Evolutionary conservation across 208 protist species (phyloP).

Genomic region (Acanthamoeba triangularis): DNA sequence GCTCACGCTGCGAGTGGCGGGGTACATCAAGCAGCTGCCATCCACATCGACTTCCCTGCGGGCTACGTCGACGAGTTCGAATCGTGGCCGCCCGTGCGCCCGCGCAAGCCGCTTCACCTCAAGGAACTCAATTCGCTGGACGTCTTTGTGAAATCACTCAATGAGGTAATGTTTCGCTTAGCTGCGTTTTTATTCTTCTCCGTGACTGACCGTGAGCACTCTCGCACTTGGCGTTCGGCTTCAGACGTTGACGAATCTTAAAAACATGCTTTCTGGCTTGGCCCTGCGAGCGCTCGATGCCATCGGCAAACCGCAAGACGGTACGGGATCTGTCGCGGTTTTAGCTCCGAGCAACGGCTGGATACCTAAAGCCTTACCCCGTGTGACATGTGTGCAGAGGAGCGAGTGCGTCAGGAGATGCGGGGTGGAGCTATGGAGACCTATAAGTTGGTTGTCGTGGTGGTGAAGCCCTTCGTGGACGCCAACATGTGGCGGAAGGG

Average conservation of each 20-base stretch:
- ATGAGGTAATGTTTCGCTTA: neutral
- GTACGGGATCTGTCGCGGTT: neutral
- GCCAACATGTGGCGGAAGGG: constrained; percentile 35
- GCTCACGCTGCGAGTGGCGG: neutral
- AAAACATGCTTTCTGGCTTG: constrained; percentile 17
- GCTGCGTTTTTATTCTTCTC: neutral
- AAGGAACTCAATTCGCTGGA: constrained; percentile 19
- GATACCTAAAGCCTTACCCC: neutral
- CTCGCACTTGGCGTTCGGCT: neutral
- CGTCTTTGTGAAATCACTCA: neutral
- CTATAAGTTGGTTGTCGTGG: neutral
- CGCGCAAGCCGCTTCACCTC: neutral
- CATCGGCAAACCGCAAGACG: neutral
- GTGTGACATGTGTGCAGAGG: neutral
- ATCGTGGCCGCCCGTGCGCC: neutral
- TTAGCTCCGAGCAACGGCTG: neutral
- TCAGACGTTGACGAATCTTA: neutral
- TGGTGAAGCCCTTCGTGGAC: constrained; percentile 4
- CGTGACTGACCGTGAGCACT: neutral
- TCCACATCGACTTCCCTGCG: neutral
- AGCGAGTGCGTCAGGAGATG: constrained; percentile 22
- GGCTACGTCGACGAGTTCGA: constrained; percentile 35
- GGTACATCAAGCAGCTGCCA: neutral
- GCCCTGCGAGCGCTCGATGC: neutral
- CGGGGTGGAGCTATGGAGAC: constrained; percentile 19